These are phyloP conservation scores for Plasmodium gallinaceum DNA, from an alignment of 169 alveolate genomes.

Conservation along the genomic window DNA sequence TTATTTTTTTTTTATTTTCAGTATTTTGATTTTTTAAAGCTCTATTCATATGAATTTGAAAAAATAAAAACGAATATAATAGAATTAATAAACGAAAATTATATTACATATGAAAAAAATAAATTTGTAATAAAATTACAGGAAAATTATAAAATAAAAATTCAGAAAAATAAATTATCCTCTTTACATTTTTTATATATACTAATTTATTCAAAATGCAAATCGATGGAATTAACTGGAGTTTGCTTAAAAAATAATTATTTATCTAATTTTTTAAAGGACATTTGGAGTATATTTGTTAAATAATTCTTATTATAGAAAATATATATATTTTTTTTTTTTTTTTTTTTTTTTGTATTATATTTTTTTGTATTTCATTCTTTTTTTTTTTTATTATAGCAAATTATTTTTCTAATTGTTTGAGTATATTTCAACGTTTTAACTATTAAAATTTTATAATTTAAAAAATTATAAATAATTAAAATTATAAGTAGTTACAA, in stretches of 20 bases:
- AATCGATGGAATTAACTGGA: conserved; percentile 76
- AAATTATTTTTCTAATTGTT: background rate
- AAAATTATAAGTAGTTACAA: too few species aligned
- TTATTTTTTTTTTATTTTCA: conserved; percentile 7
- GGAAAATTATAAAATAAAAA: conserved; percentile 20
- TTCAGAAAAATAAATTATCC: conserved; percentile 32
- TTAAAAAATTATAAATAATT: too few species aligned
- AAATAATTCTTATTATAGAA: background rate
- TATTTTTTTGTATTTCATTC: background rate
- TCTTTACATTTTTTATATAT: conserved; percentile 31
- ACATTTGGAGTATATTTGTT: conserved; percentile 18
- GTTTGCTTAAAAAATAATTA: conserved; percentile 31
- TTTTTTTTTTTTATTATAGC: background rate
- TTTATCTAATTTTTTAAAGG: conserved; percentile 34
- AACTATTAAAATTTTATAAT: too few species aligned
- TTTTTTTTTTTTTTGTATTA: conserved; percentile 10
- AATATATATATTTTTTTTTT: background rate
- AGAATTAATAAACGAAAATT: conserved; percentile 28
- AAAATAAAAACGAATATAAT: conserved; percentile 22
- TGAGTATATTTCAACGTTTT: background rate
- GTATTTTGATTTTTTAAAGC: conserved; percentile 33
- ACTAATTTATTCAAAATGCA: conserved; percentile 57
- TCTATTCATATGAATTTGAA: conserved; percentile 44
- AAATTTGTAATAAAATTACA: conserved; percentile 39
- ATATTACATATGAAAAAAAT: conserved; percentile 38